phyloP scores from a whole-genome alignment of 2,329 filamentous ascomycete genomes.

The Ophiostoma perfectum region DNA sequence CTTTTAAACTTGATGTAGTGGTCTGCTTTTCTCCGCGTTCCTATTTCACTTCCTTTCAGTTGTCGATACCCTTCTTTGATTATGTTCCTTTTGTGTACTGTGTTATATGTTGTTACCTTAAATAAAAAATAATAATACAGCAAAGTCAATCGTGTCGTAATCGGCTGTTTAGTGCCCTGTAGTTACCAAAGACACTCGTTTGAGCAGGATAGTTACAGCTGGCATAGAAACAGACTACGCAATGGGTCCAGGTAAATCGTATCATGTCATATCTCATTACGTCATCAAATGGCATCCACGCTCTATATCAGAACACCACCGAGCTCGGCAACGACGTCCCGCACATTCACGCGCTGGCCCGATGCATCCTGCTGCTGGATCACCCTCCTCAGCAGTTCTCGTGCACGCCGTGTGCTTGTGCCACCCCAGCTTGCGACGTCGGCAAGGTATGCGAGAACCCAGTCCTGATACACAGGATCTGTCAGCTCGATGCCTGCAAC shows the following conservation, averaged over 20 bases:
- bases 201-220: too few species aligned
- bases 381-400: conserved; percentile 19
- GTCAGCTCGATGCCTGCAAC: conserved; percentile 28
- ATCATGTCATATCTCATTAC: not conserved
- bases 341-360: conserved; percentile 14
- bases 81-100: not conserved
- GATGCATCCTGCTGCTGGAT: conserved; percentile 17
- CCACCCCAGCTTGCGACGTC: conserved; percentile 21
- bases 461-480: conserved; percentile 28
- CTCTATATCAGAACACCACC: conserved; percentile 13
- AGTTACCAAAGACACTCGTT: too few species aligned
- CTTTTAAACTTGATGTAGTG: too few species aligned
- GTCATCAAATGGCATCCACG: not conserved
- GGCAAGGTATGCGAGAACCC: conserved; percentile 23
- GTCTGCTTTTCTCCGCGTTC: too few species aligned
- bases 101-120: not conserved
- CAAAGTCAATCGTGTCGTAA: too few species aligned
- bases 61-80: not conserved
- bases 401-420: conserved; percentile 17
- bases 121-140: not conserved
- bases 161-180: too few species aligned
- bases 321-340: conserved; percentile 19
- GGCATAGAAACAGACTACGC: too few species aligned
- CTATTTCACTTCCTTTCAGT: not conserved
- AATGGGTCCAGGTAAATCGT: too few species aligned